Percentiles rank a stretch among this genome's conserved stretches.
These are phyloP conservation scores for Narthecium ossifragum DNA, from an alignment of 106 monocot genomes.

Conservation along the genomic window DNA sequence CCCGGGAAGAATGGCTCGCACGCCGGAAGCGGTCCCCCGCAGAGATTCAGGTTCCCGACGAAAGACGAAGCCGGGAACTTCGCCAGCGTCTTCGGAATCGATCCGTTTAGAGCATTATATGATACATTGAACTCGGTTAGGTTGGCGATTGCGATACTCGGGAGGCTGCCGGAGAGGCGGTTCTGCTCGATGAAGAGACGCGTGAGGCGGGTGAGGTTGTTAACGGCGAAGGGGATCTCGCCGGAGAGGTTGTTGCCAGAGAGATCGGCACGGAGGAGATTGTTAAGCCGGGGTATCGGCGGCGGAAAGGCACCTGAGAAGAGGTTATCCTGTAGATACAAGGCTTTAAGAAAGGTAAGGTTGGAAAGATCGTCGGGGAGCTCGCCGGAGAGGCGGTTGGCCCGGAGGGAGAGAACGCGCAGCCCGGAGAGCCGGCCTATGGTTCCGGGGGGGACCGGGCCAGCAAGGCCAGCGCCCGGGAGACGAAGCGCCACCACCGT, in stretches of 20 bases:
- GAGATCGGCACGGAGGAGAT: slow-evolving; percentile 52
- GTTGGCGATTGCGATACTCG: slow-evolving; percentile 19
- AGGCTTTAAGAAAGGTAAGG: slow-evolving; percentile 16
- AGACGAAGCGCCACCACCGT: slow-evolving; percentile 25
- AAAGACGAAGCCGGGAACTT: slow-evolving; percentile 41
- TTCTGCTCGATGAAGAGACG: slow-evolving; percentile 28
- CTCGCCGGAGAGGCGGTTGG: slow-evolving; percentile 26
- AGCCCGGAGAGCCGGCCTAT: slow-evolving; percentile 22
- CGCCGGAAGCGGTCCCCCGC: slow-evolving; percentile 26
- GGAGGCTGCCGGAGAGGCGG: slow-evolving; percentile 28
- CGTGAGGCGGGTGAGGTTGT: slow-evolving; percentile 22
- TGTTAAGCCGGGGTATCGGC: slow-evolving; percentile 12
- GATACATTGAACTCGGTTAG: slow-evolving; percentile 28
- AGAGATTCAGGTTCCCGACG: slow-evolving; percentile 32
- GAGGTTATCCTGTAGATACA: slow-evolving; percentile 34
- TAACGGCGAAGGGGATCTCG: slow-evolving; percentile 22
- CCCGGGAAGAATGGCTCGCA: slow-evolving; percentile 25
- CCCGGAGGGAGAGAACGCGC: slow-evolving; percentile 28
- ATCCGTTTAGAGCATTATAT: slow-evolving; percentile 34
- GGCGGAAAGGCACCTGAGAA: slow-evolving; percentile 26
- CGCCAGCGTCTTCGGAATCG: slow-evolving; percentile 24
- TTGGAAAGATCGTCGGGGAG: slow-evolving; percentile 21
- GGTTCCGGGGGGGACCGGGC: slow-evolving; percentile 22
- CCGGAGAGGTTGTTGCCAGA: slow-evolving; percentile 65
- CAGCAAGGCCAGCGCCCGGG: slow-evolving; percentile 29